These are phyloP conservation scores for Tetrahymena elliotti DNA, from an alignment of 73 alveolate species.

Conservation along the genomic window DNA sequence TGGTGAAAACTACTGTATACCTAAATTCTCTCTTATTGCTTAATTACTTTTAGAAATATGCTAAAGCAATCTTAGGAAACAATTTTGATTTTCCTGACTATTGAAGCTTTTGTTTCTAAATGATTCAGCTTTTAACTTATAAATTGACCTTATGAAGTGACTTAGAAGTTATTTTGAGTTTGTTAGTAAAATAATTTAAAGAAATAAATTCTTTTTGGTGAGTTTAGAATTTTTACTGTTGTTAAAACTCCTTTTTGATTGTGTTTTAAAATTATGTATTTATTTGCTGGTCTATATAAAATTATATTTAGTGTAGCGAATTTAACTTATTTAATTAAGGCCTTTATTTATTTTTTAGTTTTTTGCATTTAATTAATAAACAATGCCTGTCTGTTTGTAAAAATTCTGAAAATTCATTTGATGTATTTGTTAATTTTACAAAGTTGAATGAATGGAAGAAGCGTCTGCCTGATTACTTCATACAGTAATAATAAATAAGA, in stretches of 20 bases:
- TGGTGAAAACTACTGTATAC: neutral
- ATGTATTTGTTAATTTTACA: neutral
- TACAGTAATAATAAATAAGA: neutral
- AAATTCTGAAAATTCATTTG: neutral
- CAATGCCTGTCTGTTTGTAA: neutral
- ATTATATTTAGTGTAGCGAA: neutral
- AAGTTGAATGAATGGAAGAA: neutral
- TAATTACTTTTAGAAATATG: neutral
- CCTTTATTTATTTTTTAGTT: neutral
- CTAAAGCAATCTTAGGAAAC: neutral
- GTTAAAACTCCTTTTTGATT: neutral
- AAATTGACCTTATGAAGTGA: no score
- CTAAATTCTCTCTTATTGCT: neutral
- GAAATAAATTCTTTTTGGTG: neutral
- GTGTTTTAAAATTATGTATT: neutral
- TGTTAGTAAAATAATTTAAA: neutral
- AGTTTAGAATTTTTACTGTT: neutral
- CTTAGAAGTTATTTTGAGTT: neutral
- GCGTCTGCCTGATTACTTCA: neutral
- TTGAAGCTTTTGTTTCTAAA: neutral
- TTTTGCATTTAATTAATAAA: neutral
- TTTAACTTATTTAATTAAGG: neutral
- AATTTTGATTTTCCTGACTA: neutral
- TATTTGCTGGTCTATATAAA: neutral
- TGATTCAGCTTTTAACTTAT: neutral